Conservation (phyloP, 129 eudicot species). For the Lactuca saligna region DNA sequence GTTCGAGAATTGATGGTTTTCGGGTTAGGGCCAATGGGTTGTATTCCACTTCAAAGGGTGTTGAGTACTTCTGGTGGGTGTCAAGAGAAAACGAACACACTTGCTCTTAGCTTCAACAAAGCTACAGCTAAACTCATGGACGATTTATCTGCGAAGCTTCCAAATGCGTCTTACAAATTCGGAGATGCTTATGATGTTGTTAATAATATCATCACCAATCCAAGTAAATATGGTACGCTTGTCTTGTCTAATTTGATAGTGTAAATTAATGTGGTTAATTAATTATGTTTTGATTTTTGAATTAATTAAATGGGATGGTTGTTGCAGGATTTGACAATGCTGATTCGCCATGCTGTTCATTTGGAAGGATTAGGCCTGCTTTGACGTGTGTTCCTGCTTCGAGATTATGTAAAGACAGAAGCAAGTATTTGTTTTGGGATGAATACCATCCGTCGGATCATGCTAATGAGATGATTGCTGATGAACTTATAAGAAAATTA, state of each 20-base stretch:
- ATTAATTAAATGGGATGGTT: neutral
- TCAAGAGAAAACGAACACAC: slow-evolving; percentile 70
- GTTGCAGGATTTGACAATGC: slow-evolving; percentile 75
- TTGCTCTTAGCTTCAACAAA: slow-evolving; percentile 70
- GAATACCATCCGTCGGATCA: slow-evolving; percentile 94
- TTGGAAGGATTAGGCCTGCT: slow-evolving; percentile 87
- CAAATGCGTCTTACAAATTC: slow-evolving; percentile 65
- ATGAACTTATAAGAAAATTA: slow-evolving; percentile 65
- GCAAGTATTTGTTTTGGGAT: slow-evolving; percentile 96
- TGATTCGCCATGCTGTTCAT: slow-evolving; percentile 95
- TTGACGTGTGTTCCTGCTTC: slow-evolving; percentile 91
- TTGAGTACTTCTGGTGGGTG: slow-evolving; percentile 73
- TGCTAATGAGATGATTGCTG: slow-evolving; percentile 76
- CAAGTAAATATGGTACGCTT: slow-evolving; percentile 57
- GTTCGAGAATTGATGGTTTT: slow-evolving; percentile 82
- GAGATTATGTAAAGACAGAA: slow-evolving; percentile 72
- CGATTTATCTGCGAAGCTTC: slow-evolving; percentile 55
- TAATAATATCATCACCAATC: slow-evolving; percentile 68
- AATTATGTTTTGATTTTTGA: neutral
- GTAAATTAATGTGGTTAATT: too few relatives aligned
- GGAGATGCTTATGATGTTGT: slow-evolving; percentile 98
- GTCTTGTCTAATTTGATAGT: too few relatives aligned
- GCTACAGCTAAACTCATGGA: slow-evolving; percentile 51
- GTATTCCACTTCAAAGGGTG: slow-evolving; percentile 95
- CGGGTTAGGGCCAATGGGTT: slow-evolving; percentile 97